Base-by-base conservation (phyloP, 1,139 yeast genomes). In the Zhuliangozyma blackwelliae region DNA sequence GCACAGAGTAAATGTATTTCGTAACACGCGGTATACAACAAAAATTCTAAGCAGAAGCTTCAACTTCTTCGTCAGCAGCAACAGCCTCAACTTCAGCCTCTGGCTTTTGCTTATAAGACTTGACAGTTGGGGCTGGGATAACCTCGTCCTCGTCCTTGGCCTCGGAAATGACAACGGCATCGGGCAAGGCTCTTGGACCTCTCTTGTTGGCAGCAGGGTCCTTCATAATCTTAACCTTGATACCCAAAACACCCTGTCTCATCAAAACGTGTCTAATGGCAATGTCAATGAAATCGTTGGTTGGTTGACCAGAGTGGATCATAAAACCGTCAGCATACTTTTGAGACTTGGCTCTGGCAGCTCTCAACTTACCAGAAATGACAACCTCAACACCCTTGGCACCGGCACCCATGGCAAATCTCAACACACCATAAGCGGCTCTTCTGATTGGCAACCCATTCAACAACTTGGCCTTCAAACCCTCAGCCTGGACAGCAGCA, bases 281-380 rank as follows among this genome's bases (percentile, higher is more conserved):
- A 69, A 83, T 77, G 76, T 92, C 98, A 70, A 92, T 92, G 82
- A 92, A 92, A 69, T 92, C 98, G 62, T 79, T 83, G 74, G 92
- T 94, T 78, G 98, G 98, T 81, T 92, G 98, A 87, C 98, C 98
- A 65, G 97, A 88, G 95, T 92, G 98, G 81, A 92, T 94, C 95
- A 92, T 88, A 96, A 92, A 92, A 81, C 98, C 98, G 71, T 92
- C 97, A 68, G 95, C 84, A 84, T 92, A 92, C 79, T 92, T 92
- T 95, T 92, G 95, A 64, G 97, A 85, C 86, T 92, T 92, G 66
- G 99, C 98, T 82, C 98, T 90, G 64, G 98, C 98, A 76, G 97
- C 98, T 82, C 97, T 88, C 73, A 94, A 85, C 79, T 92, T 92
- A 84, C 98, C 98, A 57, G 97, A 88, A 68, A 90, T 87, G 61